Conservation (phyloP, 108 stramenopile genomes). For the Parietichytrium sp. region DNA sequence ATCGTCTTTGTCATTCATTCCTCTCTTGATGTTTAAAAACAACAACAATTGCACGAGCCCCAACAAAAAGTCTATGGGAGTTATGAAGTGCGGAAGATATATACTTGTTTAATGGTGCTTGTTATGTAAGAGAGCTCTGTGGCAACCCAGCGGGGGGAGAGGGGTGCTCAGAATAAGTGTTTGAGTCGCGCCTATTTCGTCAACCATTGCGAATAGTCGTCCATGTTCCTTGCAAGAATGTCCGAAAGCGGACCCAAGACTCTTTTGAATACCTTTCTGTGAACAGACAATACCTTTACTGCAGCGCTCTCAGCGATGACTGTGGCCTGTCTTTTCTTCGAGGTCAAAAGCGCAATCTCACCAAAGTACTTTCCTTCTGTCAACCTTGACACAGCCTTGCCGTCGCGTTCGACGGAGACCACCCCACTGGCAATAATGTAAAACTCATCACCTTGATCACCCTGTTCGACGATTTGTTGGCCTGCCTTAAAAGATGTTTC, state of each 20-base stretch:
- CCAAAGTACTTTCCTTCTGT: slow-evolving; percentile 57
- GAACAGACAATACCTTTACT: slow-evolving; percentile 27
- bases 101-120: too few species aligned
- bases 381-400: slow-evolving; percentile 20
- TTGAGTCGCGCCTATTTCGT: too few species aligned
- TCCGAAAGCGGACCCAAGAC: slow-evolving; percentile 22
- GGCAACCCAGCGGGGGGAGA: too few species aligned
- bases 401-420: neutral
- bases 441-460: slow-evolving; percentile 76
- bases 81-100: too few species aligned
- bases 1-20: too few species aligned
- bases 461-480: slow-evolving; percentile 72
- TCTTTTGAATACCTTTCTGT: slow-evolving; percentile 37
- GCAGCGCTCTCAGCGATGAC: slow-evolving; percentile 63
- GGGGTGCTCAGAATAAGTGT: too few species aligned
- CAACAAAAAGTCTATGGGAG: too few species aligned
- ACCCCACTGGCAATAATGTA: slow-evolving; percentile 75
- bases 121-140: too few species aligned
- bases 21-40: too few species aligned
- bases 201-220: slow-evolving; percentile 34
- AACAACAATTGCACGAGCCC: too few species aligned
- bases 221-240: slow-evolving; percentile 38
- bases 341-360: slow-evolving; percentile 65
- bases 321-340: slow-evolving; percentile 61
- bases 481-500: slow-evolving; percentile 57